Evolutionary conservation across 2,329 filamentous ascomycete genomes (phyloP).

Genomic region (Neurospora crassa): DNA sequence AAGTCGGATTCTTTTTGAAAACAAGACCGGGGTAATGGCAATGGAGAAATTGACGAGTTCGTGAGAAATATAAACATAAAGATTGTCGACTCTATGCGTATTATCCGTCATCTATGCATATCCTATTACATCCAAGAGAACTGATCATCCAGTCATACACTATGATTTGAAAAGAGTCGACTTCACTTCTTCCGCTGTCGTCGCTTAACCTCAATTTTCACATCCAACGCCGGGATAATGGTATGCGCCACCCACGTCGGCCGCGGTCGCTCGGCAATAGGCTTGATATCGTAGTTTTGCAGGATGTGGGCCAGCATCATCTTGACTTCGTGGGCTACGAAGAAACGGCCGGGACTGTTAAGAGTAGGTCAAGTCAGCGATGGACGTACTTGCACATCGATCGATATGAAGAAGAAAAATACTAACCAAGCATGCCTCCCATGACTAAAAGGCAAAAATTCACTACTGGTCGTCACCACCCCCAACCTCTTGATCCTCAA

Average conservation of each 20-base stretch:
- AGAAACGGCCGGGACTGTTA: slow-evolving; percentile 43
- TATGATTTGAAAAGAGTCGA: no score
- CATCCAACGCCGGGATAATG: slow-evolving; percentile 27
- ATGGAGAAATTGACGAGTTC: no score
- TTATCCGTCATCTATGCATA: no score
- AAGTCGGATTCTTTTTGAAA: no score
- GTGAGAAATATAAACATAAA: no score
- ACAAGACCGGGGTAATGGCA: no score
- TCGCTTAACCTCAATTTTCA: slow-evolving; percentile 23
- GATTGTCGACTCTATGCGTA: no score
- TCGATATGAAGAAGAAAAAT: slow-evolving; percentile 1
- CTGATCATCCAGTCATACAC: no score
- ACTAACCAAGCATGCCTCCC: slow-evolving; percentile 41
- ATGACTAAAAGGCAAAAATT: slow-evolving; percentile 46
- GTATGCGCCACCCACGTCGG: slow-evolving; percentile 36
- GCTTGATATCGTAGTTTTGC: slow-evolving; percentile 42
- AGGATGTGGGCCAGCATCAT: slow-evolving; percentile 42
- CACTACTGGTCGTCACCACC: slow-evolving; percentile 43
- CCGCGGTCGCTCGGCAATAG: slow-evolving; percentile 28
- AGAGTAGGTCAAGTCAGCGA: not conserved
- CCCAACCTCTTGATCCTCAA: slow-evolving; percentile 32
- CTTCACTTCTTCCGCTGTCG: slow-evolving; percentile 6
- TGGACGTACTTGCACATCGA: not conserved
- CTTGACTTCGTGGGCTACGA: slow-evolving; percentile 46
- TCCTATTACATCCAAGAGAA: not conserved